Conservation (phyloP, 306 rosid genomes). For the Begonia fuchsioides region DNA sequence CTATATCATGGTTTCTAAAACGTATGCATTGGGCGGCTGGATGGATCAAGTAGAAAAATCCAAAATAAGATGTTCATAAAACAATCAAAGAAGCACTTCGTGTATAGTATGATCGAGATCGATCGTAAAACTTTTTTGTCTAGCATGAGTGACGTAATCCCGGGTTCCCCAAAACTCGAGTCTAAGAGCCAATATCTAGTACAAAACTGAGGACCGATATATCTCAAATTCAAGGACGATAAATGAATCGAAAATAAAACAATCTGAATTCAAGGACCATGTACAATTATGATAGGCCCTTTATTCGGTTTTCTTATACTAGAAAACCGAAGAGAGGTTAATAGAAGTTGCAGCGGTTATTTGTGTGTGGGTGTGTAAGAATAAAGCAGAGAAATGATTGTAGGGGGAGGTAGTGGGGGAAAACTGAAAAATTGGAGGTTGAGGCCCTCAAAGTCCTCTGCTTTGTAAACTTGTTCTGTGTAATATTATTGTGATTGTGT, state of each 20-base stretch:
- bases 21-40: slow-evolving; percentile 56
- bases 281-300: too few species aligned
- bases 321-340: too few species aligned
- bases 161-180: slow-evolving; percentile 29
- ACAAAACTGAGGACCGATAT: slow-evolving; percentile 39
- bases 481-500: too few species aligned
- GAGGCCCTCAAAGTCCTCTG: too few species aligned
- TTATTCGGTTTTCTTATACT: too few species aligned
- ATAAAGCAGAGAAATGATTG: slow-evolving; percentile 81
- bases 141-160: slow-evolving; percentile 63
- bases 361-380: slow-evolving; percentile 69
- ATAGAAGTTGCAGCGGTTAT: too few species aligned
- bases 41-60: slow-evolving; percentile 69
- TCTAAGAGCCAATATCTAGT: slow-evolving; percentile 52
- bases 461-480: too few species aligned
- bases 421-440: too few species aligned
- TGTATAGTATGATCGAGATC: slow-evolving; percentile 62
- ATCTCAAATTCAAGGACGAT: too few species aligned
- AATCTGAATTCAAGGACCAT: too few species aligned
- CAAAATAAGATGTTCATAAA: slow-evolving; percentile 50
- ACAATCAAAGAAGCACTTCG: slow-evolving; percentile 62
- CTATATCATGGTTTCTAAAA: slow-evolving; percentile 76
- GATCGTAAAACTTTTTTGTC: slow-evolving; percentile 34
- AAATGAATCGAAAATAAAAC: too few species aligned
- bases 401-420: too few species aligned